Evolutionary conservation across 2,329 filamentous ascomycete species (phyloP).

Genomic region (Sordariomycetes sp.): DNA sequence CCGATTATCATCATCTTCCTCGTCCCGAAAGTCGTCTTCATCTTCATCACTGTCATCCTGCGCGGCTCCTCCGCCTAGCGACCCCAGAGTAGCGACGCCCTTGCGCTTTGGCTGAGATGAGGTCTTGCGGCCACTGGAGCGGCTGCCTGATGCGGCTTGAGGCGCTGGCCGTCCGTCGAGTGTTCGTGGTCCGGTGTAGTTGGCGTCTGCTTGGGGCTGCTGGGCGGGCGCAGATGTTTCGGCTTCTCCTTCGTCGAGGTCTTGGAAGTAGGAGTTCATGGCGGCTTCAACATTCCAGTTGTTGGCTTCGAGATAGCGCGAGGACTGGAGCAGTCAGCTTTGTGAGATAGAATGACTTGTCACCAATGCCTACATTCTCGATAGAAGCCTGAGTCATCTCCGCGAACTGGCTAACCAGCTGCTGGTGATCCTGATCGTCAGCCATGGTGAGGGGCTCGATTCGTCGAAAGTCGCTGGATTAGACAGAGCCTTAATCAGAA

Average conservation of each 20-base stretch:
- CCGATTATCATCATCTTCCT: slow-evolving; percentile 48
- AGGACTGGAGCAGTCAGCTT: slow-evolving; percentile 39
- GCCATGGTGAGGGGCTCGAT: slow-evolving; percentile 26
- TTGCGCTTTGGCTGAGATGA: slow-evolving; percentile 39
- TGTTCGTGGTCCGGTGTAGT: slow-evolving; percentile 53
- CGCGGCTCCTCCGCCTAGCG: slow-evolving; percentile 39
- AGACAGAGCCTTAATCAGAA: too few relatives aligned
- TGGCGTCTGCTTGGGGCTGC: slow-evolving; percentile 13
- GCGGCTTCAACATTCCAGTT: slow-evolving; percentile 59
- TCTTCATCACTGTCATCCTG: slow-evolving; percentile 50
- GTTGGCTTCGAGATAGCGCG: slow-evolving; percentile 54
- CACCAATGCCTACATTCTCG: slow-evolving; percentile 34
- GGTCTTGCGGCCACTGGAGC: slow-evolving; percentile 27
- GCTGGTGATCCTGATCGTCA: slow-evolving; percentile 26
- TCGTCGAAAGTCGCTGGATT: too few relatives aligned
- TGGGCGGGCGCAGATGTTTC: slow-evolving; percentile 30
- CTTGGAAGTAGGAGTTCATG: slow-evolving; percentile 51
- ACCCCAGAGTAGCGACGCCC: slow-evolving; percentile 53
- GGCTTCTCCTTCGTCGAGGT: slow-evolving; percentile 40
- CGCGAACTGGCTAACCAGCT: slow-evolving; percentile 42
- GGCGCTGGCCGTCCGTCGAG: slow-evolving; percentile 53
- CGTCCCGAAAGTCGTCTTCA: slow-evolving; percentile 44
- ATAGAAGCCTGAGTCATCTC: slow-evolving; percentile 42
- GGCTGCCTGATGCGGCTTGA: slow-evolving; percentile 18
- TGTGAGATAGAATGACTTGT: not conserved